Conservation (phyloP, 768 basidiomycete species). For the Rubroboletus satanas region DNA sequence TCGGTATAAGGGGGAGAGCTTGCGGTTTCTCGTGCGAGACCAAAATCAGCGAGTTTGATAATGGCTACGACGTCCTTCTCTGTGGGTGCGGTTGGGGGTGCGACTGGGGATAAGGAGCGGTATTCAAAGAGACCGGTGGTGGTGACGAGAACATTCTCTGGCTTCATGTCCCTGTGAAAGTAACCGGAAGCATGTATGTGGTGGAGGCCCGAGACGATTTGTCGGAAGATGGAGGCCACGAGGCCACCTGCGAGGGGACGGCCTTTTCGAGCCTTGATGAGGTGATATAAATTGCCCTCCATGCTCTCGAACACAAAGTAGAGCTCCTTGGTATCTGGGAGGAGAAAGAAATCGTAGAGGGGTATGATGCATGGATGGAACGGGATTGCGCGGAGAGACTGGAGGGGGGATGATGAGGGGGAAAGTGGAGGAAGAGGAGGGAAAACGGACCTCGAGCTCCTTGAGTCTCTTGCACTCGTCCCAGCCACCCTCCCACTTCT, state of each 20-base stretch:
- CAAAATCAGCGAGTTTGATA: slow-evolving; percentile 98
- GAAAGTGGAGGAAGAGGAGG: slow-evolving; percentile 10
- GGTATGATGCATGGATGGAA: slow-evolving; percentile 98
- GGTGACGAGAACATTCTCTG: slow-evolving; percentile 97
- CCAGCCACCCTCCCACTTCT: slow-evolving; percentile 97
- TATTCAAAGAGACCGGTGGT: slow-evolving; percentile 96
- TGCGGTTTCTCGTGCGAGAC: slow-evolving; percentile 85
- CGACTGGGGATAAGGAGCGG: slow-evolving; percentile 67
- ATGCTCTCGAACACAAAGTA: slow-evolving; percentile 99
- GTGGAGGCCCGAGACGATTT: slow-evolving; percentile 84
- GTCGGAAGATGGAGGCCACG: slow-evolving; percentile 90
- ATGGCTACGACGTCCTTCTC: slow-evolving; percentile 96
- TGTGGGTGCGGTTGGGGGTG: slow-evolving; percentile 56
- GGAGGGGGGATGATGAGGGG: slow-evolving; percentile 15
- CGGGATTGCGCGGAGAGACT: slow-evolving; percentile 94
- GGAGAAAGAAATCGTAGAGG: slow-evolving; percentile 97
- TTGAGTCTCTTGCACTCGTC: slow-evolving; percentile 93
- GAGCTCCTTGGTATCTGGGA: slow-evolving; percentile 93
- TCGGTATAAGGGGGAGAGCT: slow-evolving; percentile 95
- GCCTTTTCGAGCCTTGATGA: slow-evolving; percentile 95
- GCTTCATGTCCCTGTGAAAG: slow-evolving; percentile 99
- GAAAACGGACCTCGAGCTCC: slow-evolving; percentile 79
- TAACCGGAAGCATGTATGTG: slow-evolving; percentile 93
- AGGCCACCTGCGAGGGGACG: slow-evolving; percentile 95
- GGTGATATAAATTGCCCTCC: slow-evolving; percentile 99